A percentile compares a stretch with the other conserved stretches of the same genome.
Evolutionary conservation across 2,329 filamentous ascomycete species (phyloP).

Genomic region (Colletotrichum gigasporum): DNA sequence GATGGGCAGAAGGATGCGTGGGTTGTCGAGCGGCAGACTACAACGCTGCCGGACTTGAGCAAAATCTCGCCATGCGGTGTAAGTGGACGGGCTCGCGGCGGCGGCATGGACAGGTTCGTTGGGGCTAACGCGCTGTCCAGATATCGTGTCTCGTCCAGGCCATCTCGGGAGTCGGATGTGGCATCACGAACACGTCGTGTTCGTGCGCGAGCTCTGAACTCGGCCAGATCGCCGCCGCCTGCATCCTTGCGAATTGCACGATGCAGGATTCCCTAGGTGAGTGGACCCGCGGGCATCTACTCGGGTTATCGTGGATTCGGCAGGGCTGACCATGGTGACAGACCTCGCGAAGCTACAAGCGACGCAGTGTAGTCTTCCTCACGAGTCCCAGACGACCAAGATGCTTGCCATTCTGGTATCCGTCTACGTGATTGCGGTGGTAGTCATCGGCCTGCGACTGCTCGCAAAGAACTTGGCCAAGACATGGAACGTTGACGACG

Average conservation of each 20-base stretch:
- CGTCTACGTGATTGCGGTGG: not conserved
- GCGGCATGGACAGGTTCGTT: not conserved
- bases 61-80: constrained; percentile 24
- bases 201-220: constrained; percentile 23
- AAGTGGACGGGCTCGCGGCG: not conserved
- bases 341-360: constrained; percentile 29
- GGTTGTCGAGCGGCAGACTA: constrained; percentile 8
- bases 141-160: constrained; percentile 19
- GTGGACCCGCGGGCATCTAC: not conserved
- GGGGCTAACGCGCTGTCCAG: not conserved
- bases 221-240: constrained; percentile 7
- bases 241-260: constrained; percentile 28
- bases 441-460: constrained; percentile 6
- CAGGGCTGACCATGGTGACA: not conserved
- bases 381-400: constrained; percentile 18
- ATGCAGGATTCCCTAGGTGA: constrained; percentile 32
- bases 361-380: constrained; percentile 20
- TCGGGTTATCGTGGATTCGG: no score
- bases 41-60: constrained; percentile 22
- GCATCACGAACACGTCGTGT: constrained; percentile 28
- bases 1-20: not conserved
- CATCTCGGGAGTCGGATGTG: constrained; percentile 22
- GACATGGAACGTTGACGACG: constrained; percentile 20
- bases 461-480: constrained; percentile 13
- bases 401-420: constrained; percentile 13